Evolutionary conservation across 1,139 yeast species (phyloP), one percentile per base, ranked within the genome.

Genomic region (Debaryomyces subglobosus): DNA sequence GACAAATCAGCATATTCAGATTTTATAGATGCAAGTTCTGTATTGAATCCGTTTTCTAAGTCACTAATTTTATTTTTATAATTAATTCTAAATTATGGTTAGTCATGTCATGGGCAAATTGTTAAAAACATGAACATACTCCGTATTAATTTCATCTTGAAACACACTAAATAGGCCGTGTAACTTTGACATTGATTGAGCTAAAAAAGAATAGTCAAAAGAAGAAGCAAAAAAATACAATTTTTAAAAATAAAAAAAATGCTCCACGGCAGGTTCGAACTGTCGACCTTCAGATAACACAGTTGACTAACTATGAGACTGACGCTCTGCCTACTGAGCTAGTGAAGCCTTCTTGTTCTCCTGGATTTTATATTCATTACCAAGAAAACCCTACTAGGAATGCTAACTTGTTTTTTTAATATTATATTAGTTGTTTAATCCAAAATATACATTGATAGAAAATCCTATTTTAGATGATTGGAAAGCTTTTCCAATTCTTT

Each of bases 261-360:
- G 78, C 78, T 72, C 77, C 77, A 69, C 76, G 78, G 78, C 77
- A 74, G 78, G 78, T 69, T 74, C 77, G 79, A 74, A 74, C 79
- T 73, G 77, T 72, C 79, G 78, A 74, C 78, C 79, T 73, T 72
- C 78, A 73, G 78, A 73, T 73, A 44, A 54, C 77, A 69, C 75
- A 69, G 25, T 30, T 12, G 13, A 38, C 30, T 42, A 46, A 53
- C 53, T 72, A 71, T 72, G 77, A 71, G 77, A 72, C 76, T 69
- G 75, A 73, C 76, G 78, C 77, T 72, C 76, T 73, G 69, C 77
- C 78, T 59, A 72, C 78, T 73, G 77, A 72, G 77, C 78, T 71
- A 73, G 75, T 67, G 74, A 67, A 70, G 77, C 77, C 4, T 16
- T 10, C 33, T 30, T 30, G 36, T 18, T 23, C 21, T 30, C 21